Base-by-base conservation (phyloP, 257 asterid genomes). In the Solanum verrucosum region DNA sequence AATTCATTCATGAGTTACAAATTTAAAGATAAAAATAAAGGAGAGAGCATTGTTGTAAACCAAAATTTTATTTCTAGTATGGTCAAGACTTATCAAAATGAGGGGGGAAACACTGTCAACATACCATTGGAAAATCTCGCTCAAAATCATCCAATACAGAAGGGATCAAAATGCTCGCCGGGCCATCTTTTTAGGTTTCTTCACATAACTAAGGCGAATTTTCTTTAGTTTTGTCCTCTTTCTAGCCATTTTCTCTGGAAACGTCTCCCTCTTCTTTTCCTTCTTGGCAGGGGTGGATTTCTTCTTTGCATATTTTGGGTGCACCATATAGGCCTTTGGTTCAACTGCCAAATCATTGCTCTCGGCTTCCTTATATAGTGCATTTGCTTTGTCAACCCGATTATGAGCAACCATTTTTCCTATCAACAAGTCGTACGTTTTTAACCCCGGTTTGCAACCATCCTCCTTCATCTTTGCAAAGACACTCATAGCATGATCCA, bases 201-300 rank as follows among this genome's bases (percentile, higher is more conserved):
- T 97, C 87, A 97, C 99, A 31, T 60, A 97, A 92, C 98, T 96
- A 11, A 97, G 88, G 90, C 96, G 92, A 77, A 97, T 86, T 90
- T 94, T 92, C 89, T 87, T 93, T 46, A 96, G 99, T 16, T 92
- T 86, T 81, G 91, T 95, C 89, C 99, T 94, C 96, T 97, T 96
- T 93, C 95, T 92, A 2, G 99, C 98, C 99, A 95, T 97, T 92
- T 96, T 97, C 94, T 97, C 99, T 7, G 99, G 98, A 68, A 97
- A 87, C 0, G 99, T 97, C 90, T 93, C 96, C 91, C 98, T 89
- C 86, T 92, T 96, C 96, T 93, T 97, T 92, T 91, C 96, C 96
- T 94, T 94, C 93, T 95, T 96, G 89, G 84, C 96, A 20, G 87
- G 84, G 49, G 89, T 87, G 18, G 93, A 60, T 88, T 96, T 94